Percentiles rank a stretch among this genome's conserved stretches.
Evolutionary conservation across 768 basidiomycete genomes (phyloP).

Genomic region (Mycena haematopus): DNA sequence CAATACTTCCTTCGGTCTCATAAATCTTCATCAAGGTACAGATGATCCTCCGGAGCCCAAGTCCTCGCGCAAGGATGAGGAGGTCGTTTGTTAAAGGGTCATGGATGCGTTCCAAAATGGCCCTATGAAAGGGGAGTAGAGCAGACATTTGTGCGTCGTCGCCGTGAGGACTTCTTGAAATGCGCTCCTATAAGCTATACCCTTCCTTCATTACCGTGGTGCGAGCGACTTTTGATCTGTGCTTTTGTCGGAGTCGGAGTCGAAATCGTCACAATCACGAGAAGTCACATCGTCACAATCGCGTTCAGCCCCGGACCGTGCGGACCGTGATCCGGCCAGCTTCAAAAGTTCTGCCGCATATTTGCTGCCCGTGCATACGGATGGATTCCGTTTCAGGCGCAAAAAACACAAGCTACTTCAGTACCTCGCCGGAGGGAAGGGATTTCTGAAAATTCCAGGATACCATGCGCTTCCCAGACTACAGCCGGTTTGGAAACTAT

Average conservation of each 20-base stretch:
- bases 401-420: too few species aligned
- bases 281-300: too few species aligned
- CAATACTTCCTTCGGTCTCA: constrained; percentile 81
- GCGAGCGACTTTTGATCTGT: not conserved
- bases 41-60: constrained; percentile 83
- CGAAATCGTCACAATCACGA: not conserved
- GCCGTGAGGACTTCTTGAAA: not conserved
- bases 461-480: too few species aligned
- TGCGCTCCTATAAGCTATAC: not conserved
- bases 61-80: constrained; percentile 84
- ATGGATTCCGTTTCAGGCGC: too few species aligned
- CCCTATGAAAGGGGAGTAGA: constrained; percentile 70
- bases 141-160: constrained; percentile 45
- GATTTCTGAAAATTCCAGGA: too few species aligned
- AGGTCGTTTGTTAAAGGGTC: constrained; percentile 79
- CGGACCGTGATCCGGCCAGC: too few species aligned
- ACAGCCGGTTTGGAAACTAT: too few species aligned
- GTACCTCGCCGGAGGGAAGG: too few species aligned
- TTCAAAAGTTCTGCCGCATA: too few species aligned
- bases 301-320: too few species aligned
- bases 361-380: too few species aligned
- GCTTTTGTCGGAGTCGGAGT: not conserved
- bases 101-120: constrained; percentile 70
- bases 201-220: not conserved
- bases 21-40: constrained; percentile 94